phyloP scores from a whole-genome alignment of 192 early-diverging fungal genomes.

The Oehlia diaphana region DNA sequence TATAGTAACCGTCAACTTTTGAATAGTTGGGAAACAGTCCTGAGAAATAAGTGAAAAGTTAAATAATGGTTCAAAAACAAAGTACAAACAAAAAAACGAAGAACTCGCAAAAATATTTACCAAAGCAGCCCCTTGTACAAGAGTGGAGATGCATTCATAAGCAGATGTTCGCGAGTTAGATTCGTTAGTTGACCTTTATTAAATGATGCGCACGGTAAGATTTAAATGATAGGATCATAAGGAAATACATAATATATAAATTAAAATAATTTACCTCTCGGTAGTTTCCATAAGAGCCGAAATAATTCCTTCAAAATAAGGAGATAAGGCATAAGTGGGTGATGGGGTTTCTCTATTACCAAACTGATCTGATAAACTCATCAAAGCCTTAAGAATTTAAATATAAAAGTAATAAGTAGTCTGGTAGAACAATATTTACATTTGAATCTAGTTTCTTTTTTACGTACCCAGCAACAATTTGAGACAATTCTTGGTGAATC shows the following conservation, averaged over 20 bases:
- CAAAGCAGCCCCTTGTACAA: conserved; percentile 68
- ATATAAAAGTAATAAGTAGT: not conserved
- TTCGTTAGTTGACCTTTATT: conserved; percentile 59
- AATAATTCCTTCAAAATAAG: conserved; percentile 85
- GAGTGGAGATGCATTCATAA: conserved; percentile 90
- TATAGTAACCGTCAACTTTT: conserved; percentile 70
- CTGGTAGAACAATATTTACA: not conserved
- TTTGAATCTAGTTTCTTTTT: not conserved
- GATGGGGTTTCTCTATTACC: conserved; percentile 53
- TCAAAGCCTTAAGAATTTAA: conserved; percentile 62
- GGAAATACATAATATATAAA: not conserved
- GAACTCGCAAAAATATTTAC: conserved; percentile 31
- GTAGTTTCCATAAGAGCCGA: conserved; percentile 74
- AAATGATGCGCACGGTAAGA: not conserved
- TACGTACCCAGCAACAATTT: conserved; percentile 88
- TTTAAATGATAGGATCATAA: not conserved
- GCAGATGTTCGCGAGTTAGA: conserved; percentile 87
- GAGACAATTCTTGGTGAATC: conserved; percentile 89
- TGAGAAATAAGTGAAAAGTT: conserved; percentile 21
- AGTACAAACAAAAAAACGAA: no score
- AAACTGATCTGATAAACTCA: conserved; percentile 88
- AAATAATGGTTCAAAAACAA: not conserved
- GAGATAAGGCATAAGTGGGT: conserved; percentile 71
- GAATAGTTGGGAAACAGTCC: conserved; percentile 78
- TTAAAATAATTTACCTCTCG: conserved; percentile 41